These are phyloP conservation scores for Alternaria sp. DNA, from an alignment of 2,329 filamentous ascomycete genomes.

Conservation along the genomic window DNA sequence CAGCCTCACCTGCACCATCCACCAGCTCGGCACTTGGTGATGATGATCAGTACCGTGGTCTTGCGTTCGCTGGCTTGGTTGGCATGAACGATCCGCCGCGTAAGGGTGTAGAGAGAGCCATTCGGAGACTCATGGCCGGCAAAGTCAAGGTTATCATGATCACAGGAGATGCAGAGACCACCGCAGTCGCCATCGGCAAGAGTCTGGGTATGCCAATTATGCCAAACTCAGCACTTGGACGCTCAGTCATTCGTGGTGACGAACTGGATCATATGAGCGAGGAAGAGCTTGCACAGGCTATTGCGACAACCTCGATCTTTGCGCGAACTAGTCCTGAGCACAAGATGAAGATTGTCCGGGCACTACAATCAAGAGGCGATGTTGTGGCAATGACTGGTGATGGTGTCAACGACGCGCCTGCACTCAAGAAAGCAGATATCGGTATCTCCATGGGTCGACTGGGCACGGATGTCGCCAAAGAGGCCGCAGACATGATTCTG, in stretches of 20 bases:
- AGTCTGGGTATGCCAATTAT: conserved; percentile 92
- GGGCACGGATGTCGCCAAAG: conserved; percentile 96
- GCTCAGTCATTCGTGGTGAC: conserved; percentile 81
- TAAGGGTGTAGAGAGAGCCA: conserved; percentile 86
- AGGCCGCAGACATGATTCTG: conserved; percentile 91
- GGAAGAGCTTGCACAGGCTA: conserved; percentile 80
- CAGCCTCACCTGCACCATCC: conserved; percentile 35
- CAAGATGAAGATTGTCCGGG: conserved; percentile 95
- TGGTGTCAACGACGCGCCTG: conserved; percentile 96
- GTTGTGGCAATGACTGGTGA: conserved; percentile 99
- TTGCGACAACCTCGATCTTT: conserved; percentile 90
- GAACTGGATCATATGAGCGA: conserved; percentile 94
- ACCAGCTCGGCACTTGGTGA: conserved; percentile 49
- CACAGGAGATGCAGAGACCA: conserved; percentile 94
- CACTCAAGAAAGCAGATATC: conserved; percentile 96
- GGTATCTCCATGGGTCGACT: conserved; percentile 96
- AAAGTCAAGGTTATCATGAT: conserved; percentile 99
- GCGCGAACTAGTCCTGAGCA: conserved; percentile 96
- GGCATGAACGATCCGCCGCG: conserved; percentile 97
- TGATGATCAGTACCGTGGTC: conserved; percentile 79
- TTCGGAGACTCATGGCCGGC: conserved; percentile 87
- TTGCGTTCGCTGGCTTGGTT: conserved; percentile 89
- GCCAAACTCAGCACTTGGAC: conserved; percentile 65
- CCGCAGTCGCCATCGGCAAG: conserved; percentile 89
- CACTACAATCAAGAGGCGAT: conserved; percentile 89